Base-by-base conservation (phyloP, 192 early-diverging fungal species). In the Podila epicladia region DNA sequence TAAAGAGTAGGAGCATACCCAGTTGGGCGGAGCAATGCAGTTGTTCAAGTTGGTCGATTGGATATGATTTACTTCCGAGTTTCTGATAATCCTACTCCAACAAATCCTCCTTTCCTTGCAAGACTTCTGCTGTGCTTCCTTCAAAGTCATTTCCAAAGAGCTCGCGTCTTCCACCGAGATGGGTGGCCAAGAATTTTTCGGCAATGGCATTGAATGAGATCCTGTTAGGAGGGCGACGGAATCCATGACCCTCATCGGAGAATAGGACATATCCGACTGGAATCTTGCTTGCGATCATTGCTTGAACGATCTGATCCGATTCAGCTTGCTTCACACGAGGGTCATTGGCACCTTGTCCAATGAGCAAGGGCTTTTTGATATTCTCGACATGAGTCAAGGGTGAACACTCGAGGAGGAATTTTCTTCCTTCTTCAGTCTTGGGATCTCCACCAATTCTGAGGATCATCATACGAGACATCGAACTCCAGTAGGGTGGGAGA, bases 321-420 rank as follows among this genome's bases (percentile, higher is more conserved):
- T 85, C 83, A 11, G 83, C 75, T 45, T 75, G 69, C 69, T 85
- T 85, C 62, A 85, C 83, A 19, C 83, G 67, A 32, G 83, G 83
- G 29, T 85, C 84, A 49, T 85, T 85, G 26, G 63, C 64, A 15
- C 83, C 83, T 60, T 85, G 83, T 32, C 59, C 77, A 58, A 85
- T 85, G 58, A 85, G 55, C 48, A 85, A 69, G 29, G 83, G 83
- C 26, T 72, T 66, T 20, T 49, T 49, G 58, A 85, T 85, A 4
- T 62, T 85, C n/a, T 85, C 84, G 28, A 75, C 83, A 50, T 72
- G 62, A 22, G 35, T 67, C 24, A 85, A 53, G 8, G 83, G 83
- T 7, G 74, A 80, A 26, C 67, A 60, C 32, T 61, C 45, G 13
- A n/a, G 4, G 4, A 85, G 66, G 60, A 85, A 67, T 31, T 60